Conservation (phyloP, 768 basidiomycete species). For the Mycena leptocephala region DNA sequence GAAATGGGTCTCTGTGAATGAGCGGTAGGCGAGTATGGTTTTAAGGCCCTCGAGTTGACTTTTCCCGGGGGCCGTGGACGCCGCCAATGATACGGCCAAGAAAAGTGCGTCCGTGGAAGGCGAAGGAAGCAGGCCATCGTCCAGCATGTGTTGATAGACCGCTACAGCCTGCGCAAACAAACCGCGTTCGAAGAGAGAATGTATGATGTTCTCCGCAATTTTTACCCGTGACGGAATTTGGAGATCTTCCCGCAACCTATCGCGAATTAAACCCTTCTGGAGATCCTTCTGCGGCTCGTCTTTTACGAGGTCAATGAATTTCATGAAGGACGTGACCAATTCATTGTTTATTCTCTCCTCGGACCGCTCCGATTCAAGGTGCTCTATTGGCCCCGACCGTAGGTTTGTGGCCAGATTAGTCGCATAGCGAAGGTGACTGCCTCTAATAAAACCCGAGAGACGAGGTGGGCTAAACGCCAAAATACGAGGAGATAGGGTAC, state of each 20-base stretch:
- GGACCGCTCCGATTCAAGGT: not conserved
- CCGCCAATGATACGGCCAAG: constrained; percentile 50
- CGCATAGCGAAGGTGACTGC: not conserved
- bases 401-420: not conserved
- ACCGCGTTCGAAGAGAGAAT: constrained; percentile 57
- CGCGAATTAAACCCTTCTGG: not conserved
- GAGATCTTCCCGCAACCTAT: constrained; percentile 14
- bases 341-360: constrained; percentile 5
- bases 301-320: constrained; percentile 30
- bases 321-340: constrained; percentile 29
- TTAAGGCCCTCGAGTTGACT: constrained; percentile 37
- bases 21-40: constrained; percentile 40
- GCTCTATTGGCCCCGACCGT: not conserved
- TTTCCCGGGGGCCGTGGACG: constrained; percentile 37
- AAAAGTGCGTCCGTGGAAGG: constrained; percentile 59
- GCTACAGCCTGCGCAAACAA: constrained; percentile 55
- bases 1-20: constrained; percentile 48
- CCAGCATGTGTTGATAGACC: constrained; percentile 60
- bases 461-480: not conserved
- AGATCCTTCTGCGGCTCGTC: constrained; percentile 5
- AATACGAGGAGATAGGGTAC: not conserved
- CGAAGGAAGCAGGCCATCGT: constrained; percentile 56
- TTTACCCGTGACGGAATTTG: constrained; percentile 33
- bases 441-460: not conserved
- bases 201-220: constrained; percentile 53